Evolutionary conservation across 108 stramenopile genomes (phyloP).

Genomic region (Asterionellopsis glacialis): DNA sequence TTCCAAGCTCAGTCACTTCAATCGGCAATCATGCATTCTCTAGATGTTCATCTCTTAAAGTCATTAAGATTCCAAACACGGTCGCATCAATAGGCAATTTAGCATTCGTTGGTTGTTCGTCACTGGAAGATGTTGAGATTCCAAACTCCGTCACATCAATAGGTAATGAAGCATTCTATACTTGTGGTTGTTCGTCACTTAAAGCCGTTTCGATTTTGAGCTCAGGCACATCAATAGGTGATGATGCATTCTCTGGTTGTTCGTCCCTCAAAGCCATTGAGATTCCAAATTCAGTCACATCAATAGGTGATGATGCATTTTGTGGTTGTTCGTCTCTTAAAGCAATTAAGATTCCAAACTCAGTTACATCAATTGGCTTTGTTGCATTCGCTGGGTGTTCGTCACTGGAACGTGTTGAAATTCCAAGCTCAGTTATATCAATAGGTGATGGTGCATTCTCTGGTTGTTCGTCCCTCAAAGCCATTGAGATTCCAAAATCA

Average conservation of each 20-base stretch:
- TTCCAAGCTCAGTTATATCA: slow-evolving; percentile 8
- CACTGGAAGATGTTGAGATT: slow-evolving; percentile 1
- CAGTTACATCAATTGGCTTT: slow-evolving; percentile 29
- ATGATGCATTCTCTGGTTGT: slow-evolving; percentile 28
- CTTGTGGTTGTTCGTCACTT: no score
- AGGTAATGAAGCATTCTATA: slow-evolving; percentile 1
- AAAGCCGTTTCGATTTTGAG: no score
- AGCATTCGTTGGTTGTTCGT: slow-evolving; percentile 13
- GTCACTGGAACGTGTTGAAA: background rate
- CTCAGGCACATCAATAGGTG: background rate
- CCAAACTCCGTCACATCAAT: background rate
- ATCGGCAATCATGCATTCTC: slow-evolving; percentile 39
- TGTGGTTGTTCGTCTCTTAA: slow-evolving; percentile 33
- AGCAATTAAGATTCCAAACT: slow-evolving; percentile 18
- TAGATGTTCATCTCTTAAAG: slow-evolving; percentile 12
- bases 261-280: slow-evolving; percentile 21
- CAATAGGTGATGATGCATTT: slow-evolving; percentile 35
- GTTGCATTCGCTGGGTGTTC: slow-evolving; percentile 35
- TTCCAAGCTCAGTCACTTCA: slow-evolving; percentile 27
- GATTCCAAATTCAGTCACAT: slow-evolving; percentile 24
- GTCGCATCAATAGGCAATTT: slow-evolving; percentile 13
- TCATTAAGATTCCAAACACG: slow-evolving; percentile 6
- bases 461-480: slow-evolving; percentile 8
- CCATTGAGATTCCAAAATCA: slow-evolving; percentile 3
- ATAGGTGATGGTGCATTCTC: slow-evolving; percentile 19